Evolutionary conservation across 2,329 filamentous ascomycete species (phyloP), one percentile per base, ranked within the genome.

Genomic region (Aspergillus thermomutatus): DNA sequence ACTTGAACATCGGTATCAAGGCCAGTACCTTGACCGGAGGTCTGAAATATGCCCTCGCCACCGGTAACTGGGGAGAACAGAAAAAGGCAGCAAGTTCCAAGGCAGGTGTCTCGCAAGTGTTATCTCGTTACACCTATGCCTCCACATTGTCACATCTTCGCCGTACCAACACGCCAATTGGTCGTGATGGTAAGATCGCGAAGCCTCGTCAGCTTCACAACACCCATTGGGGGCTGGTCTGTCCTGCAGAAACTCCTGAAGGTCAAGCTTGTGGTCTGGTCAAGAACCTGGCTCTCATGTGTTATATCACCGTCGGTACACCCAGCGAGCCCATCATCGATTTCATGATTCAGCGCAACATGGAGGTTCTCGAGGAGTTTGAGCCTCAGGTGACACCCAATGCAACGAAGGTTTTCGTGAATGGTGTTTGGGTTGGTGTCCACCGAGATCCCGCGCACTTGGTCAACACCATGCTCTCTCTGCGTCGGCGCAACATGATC

Each of bases 11-110:
- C 57, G 94, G 92, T 64, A 89, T 97, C 69, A 97, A 97, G 79
- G 87, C 89, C 23, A 89, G 87, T 60, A 96, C 94, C 21, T 83
- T 99, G 64, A 96, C 92, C 21, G 95, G 94, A 70, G 94, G 93
- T 50, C 79, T 99, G 64, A 96, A 97, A 72, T 99, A 99, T 77
- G 97, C 94, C 52, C 82, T 99, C 60, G 93, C 94, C 26, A 99
- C 94, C 14, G 94, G 94, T 64, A 99, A 99, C 77, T 99, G 94
- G 95, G 95, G 94, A 70, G 94, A 99, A 64, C 94, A 99, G 80
- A 99, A 97, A 83, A 99, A 97, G 80, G 92, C 94, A 21, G 90
- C 90, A 67, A 93, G 89, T 66, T 91, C 92, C 1, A 97, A 95
- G 62, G 94, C 94, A 49, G 95, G 94, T 82, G 94, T 99, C 49